Conservation (phyloP, 2,329 filamentous ascomycete genomes). For the Monilinia fructigena region DNA sequence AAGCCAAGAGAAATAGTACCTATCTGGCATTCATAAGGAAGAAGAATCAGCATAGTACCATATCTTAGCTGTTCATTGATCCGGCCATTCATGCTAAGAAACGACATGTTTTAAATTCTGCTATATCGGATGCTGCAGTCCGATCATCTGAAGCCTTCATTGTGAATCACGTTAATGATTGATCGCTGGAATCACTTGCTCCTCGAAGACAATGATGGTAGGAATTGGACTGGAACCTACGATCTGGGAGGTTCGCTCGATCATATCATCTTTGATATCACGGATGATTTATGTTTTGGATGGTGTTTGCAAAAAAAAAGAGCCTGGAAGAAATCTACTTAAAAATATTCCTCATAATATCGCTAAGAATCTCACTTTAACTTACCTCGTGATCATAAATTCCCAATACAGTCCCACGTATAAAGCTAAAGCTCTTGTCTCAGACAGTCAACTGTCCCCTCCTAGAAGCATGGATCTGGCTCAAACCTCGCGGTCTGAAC, state of each 20-base stretch:
- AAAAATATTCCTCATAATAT: background rate
- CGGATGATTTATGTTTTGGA: slow-evolving; percentile 10
- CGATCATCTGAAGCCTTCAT: background rate
- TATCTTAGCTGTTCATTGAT: background rate
- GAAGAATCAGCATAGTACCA: background rate
- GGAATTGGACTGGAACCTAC: background rate
- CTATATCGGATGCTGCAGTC: background rate
- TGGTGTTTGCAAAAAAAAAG: background rate
- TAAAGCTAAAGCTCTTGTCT: background rate
- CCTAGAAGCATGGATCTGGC: background rate
- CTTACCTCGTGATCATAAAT: background rate
- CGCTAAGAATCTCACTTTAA: background rate
- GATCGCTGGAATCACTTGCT: slow-evolving; percentile 9
- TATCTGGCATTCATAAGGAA: background rate
- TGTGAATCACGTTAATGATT: background rate
- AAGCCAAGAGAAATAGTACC: background rate
- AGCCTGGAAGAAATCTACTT: background rate
- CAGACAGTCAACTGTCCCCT: background rate
- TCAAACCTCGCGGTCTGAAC: slow-evolving; percentile 10
- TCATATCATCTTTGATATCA: background rate
- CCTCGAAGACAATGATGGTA: background rate
- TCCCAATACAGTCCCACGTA: no score
- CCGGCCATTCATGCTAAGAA: background rate
- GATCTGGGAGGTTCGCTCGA: background rate
- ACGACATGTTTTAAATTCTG: background rate